A percentile compares a stretch with the other conserved stretches of the same genome.
These are phyloP conservation scores for Gracilaria caudata DNA, from an alignment of 23 red algal genomes.

Conservation along the genomic window DNA sequence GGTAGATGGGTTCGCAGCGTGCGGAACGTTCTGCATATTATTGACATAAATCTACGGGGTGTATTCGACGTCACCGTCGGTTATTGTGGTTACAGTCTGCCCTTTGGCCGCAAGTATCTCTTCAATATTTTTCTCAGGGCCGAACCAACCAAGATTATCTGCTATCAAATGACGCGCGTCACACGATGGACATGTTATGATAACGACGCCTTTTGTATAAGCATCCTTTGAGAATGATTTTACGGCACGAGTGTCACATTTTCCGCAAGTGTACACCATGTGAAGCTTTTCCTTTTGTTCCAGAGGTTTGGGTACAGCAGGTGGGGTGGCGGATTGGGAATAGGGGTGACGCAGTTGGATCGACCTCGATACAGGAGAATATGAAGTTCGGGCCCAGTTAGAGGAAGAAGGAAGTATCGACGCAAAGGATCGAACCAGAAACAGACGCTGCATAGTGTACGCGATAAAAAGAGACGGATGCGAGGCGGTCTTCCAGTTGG, in stretches of 20 bases:
- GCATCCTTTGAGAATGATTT: slow-evolving; percentile 67
- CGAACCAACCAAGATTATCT: slow-evolving; percentile 87
- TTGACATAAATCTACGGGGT: slow-evolving; percentile 1
- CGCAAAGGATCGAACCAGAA: not conserved
- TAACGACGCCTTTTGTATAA: slow-evolving; percentile 68
- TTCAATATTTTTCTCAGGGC: slow-evolving; percentile 49
- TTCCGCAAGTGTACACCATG: slow-evolving; percentile 77
- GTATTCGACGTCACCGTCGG: slow-evolving; percentile 27
- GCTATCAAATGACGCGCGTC: slow-evolving; percentile 77
- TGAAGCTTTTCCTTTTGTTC: slow-evolving; percentile 40
- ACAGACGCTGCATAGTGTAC: not conserved
- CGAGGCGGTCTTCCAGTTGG: not conserved
- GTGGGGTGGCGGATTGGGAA: not conserved
- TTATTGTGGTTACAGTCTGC: slow-evolving; percentile 31
- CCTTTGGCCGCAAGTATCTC: slow-evolving; percentile 34
- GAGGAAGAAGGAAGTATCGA: not conserved
- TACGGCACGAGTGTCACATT: slow-evolving; percentile 65
- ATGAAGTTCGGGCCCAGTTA: not conserved
- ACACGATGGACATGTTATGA: slow-evolving; percentile 66
- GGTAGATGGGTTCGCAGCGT: not conserved
- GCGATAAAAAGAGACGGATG: not conserved
- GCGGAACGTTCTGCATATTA: not conserved
- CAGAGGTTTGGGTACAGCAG: not conserved
- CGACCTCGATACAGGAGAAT: not conserved
- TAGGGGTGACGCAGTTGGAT: not conserved